A percentile compares a stretch with the other conserved stretches of the same genome.
These are phyloP conservation scores for Helotiales sp. DNA, from an alignment of 2,329 filamentous ascomycete genomes.

Conservation along the genomic window DNA sequence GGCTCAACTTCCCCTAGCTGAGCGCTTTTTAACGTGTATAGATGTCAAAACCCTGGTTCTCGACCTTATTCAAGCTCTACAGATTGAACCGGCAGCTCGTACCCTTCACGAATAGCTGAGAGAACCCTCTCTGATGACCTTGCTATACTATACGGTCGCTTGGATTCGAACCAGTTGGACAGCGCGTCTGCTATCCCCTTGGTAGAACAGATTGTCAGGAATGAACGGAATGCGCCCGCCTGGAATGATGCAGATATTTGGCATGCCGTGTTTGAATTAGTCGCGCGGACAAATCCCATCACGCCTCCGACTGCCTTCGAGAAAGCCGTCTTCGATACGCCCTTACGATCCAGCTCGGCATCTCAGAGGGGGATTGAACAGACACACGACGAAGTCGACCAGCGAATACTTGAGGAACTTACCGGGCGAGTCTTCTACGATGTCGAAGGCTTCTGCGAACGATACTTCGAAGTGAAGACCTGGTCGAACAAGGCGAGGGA, in stretches of 20 bases:
- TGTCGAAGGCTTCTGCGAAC: conserved; percentile 34
- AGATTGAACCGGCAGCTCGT: conserved; percentile 26
- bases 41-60: conserved; percentile 28
- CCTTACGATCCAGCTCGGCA: conserved; percentile 32
- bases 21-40: conserved; percentile 27
- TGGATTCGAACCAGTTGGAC: conserved; percentile 30
- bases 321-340: conserved; percentile 35
- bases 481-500: conserved; percentile 32
- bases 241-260: conserved; percentile 32
- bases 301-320: conserved; percentile 2
- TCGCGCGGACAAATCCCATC: conserved; percentile 25
- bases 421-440: conserved; percentile 34
- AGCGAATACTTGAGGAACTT: conserved; percentile 39
- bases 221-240: conserved; percentile 27
- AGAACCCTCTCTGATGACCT: conserved; percentile 32
- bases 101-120: conserved; percentile 29
- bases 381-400: conserved; percentile 37
- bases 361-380: conserved; percentile 38
- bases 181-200: conserved; percentile 28
- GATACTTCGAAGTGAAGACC: conserved; percentile 33
- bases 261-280: conserved; percentile 27
- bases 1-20: conserved; percentile 21
- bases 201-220: conserved; percentile 29
- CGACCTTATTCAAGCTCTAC: conserved; percentile 30
- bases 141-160: conserved; percentile 29